These are phyloP conservation scores for Isatis tinctoria DNA, from an alignment of 345 rosid species.

Conservation along the genomic window DNA sequence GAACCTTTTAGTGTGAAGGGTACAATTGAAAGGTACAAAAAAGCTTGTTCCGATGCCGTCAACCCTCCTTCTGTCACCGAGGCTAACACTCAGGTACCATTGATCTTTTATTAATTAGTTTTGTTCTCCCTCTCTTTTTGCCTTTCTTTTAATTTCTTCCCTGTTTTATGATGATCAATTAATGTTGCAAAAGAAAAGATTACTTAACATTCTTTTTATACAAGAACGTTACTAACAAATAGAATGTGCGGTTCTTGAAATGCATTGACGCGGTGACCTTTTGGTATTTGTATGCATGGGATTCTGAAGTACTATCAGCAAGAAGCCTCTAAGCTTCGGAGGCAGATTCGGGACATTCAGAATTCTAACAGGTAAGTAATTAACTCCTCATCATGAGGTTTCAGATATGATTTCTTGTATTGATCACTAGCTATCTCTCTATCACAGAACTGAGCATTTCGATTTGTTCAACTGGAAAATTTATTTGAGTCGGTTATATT, in stretches of 20 bases:
- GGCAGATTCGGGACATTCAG: slow-evolving; percentile 74
- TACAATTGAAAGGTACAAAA: slow-evolving; percentile 91
- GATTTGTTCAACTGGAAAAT: not conserved
- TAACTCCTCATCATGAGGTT: not conserved
- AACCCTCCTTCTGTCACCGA: slow-evolving; percentile 69
- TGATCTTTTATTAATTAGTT: not conserved
- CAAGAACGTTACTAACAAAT: not conserved
- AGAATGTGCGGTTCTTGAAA: not conserved
- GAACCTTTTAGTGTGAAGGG: slow-evolving; percentile 52
- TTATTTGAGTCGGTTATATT: not conserved
- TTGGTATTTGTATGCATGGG: slow-evolving; percentile 14
- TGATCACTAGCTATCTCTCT: not conserved
- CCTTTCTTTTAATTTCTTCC: not conserved
- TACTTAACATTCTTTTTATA: too few species aligned
- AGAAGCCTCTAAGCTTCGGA: slow-evolving; percentile 84
- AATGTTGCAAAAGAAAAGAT: not conserved
- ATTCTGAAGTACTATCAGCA: slow-evolving; percentile 71
- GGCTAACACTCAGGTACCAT: slow-evolving; percentile 77
- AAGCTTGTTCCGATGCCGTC: slow-evolving; percentile 58
- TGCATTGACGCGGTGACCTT: slow-evolving; percentile 10
- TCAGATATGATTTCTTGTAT: not conserved
- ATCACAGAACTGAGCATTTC: not conserved
- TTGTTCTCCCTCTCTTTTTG: not conserved
- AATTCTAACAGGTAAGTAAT: slow-evolving; percentile 55
- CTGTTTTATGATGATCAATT: not conserved